A percentile compares a stretch with the other conserved stretches of the same genome.
Conservation (phyloP, 2,329 filamentous ascomycete species). For the Aaosphaeria arxii region DNA sequence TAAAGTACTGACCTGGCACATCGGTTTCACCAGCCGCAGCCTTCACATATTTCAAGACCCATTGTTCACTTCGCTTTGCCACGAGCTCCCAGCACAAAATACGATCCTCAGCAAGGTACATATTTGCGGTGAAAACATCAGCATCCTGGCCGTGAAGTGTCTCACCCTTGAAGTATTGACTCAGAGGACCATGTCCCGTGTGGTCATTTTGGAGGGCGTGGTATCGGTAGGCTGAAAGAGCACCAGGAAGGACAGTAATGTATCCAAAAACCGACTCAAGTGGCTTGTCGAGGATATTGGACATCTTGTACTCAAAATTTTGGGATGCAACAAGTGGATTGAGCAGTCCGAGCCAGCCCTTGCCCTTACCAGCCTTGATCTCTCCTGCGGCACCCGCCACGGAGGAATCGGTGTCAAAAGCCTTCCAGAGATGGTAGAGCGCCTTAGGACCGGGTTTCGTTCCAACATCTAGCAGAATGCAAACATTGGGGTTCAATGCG, state of each 20-base stretch:
- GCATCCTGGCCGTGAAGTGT: slow-evolving; percentile 94
- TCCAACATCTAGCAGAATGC: slow-evolving; percentile 93
- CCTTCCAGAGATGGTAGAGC: slow-evolving; percentile 98
- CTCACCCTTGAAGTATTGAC: slow-evolving; percentile 99
- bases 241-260: slow-evolving; percentile 94
- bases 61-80: slow-evolving; percentile 88
- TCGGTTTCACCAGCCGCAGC: slow-evolving; percentile 95
- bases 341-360: slow-evolving; percentile 74
- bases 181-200: slow-evolving; percentile 89
- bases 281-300: slow-evolving; percentile 96
- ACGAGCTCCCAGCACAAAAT: slow-evolving; percentile 94
- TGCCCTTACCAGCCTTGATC: slow-evolving; percentile 95
- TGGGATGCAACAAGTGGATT: slow-evolving; percentile 96
- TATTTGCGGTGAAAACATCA: slow-evolving; percentile 96
- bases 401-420: slow-evolving; percentile 95
- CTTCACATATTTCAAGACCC: slow-evolving; percentile 98
- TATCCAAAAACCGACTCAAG: slow-evolving; percentile 97
- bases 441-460: slow-evolving; percentile 86
- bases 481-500: slow-evolving; percentile 91
- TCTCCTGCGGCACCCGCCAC: slow-evolving; percentile 96
- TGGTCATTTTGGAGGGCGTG: slow-evolving; percentile 95
- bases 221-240: slow-evolving; percentile 91
- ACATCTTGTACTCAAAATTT: slow-evolving; percentile 99
- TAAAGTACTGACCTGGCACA: slow-evolving; percentile 76
- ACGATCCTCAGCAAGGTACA: slow-evolving; percentile 88